A percentile compares a stretch with the other conserved stretches of the same genome.
phyloP scores from a whole-genome alignment of 768 basidiomycete species.

The Leccinum boreale region DNA sequence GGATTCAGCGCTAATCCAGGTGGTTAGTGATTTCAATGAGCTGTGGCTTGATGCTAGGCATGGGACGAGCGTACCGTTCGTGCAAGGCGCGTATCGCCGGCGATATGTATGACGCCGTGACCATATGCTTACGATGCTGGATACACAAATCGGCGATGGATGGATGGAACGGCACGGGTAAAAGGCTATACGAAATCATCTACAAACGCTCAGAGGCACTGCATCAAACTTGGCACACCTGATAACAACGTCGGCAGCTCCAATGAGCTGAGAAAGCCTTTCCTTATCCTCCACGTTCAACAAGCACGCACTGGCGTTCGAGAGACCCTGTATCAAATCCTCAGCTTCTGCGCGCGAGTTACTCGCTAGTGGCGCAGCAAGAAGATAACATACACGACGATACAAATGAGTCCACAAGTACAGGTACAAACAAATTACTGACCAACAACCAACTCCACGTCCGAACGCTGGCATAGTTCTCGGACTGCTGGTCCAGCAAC shows the following conservation, averaged over 20 bases:
- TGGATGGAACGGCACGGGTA: constrained; percentile 76
- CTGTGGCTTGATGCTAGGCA: neutral
- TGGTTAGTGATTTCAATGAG: neutral
- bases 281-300: constrained; percentile 56
- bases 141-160: constrained; percentile 74
- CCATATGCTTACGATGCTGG: constrained; percentile 62
- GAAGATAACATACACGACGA: constrained; percentile 6
- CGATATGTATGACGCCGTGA: constrained; percentile 91
- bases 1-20: constrained; percentile 48
- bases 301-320: constrained; percentile 52
- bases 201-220: neutral
- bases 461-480: constrained; percentile 57
- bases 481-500: constrained; percentile 88
- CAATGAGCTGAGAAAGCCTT: constrained; percentile 50
- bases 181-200: constrained; percentile 46
- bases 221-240: constrained; percentile 52
- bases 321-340: constrained; percentile 38
- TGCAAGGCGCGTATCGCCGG: constrained; percentile 69
- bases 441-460: constrained; percentile 79
- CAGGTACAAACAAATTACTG: constrained; percentile 28
- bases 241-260: constrained; percentile 72
- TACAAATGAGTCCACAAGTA: constrained; percentile 17
- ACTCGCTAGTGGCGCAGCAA: constrained; percentile 50
- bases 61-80: constrained; percentile 43
- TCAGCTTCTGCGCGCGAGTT: constrained; percentile 63